These are phyloP conservation scores for Haplosporangium gracile DNA, from an alignment of 192 early-diverging fungal species.

Conservation along the genomic window DNA sequence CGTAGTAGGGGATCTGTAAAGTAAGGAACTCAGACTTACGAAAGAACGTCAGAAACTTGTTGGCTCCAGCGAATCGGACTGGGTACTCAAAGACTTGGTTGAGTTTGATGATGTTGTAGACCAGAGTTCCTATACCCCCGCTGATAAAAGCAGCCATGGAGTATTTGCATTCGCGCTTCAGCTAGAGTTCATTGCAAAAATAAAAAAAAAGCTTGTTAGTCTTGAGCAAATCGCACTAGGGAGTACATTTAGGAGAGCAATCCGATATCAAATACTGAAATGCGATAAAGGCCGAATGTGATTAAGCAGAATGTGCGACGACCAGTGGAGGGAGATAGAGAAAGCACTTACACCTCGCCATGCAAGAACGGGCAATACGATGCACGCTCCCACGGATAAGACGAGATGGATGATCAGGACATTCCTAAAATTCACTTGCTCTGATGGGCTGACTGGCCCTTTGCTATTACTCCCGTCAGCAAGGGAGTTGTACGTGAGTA, in stretches of 20 bases:
- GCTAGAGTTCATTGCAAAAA: conserved; percentile 32
- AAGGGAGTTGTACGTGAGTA: conserved; percentile 50
- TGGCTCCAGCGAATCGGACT: conserved; percentile 59
- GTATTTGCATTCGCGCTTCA: conserved; percentile 63
- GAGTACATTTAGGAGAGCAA: not conserved
- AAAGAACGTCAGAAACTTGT: conserved; percentile 68
- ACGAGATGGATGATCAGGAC: conserved; percentile 61
- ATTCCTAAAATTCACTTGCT: conserved; percentile 12
- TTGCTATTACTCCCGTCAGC: not conserved
- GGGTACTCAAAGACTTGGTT: conserved; percentile 67
- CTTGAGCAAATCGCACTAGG: not conserved
- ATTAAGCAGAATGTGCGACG: not conserved
- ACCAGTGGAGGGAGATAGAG: not conserved
- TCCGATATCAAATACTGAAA: not conserved
- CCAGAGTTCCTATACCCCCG: conserved; percentile 71
- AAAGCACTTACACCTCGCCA: conserved; percentile 67
- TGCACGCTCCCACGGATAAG: conserved; percentile 61
- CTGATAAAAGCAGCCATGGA: conserved; percentile 72
- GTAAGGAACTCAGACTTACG: conserved; percentile 50
- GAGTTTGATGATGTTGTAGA: conserved; percentile 76
- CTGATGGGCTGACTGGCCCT: not conserved
- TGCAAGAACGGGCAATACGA: conserved; percentile 62
- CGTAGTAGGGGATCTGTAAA: not conserved
- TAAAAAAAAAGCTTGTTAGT: not conserved
- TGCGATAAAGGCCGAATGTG: not conserved